Evolutionary conservation across 345 rosid genomes (phyloP).

Genomic region (Eucalyptus fibrosa): DNA sequence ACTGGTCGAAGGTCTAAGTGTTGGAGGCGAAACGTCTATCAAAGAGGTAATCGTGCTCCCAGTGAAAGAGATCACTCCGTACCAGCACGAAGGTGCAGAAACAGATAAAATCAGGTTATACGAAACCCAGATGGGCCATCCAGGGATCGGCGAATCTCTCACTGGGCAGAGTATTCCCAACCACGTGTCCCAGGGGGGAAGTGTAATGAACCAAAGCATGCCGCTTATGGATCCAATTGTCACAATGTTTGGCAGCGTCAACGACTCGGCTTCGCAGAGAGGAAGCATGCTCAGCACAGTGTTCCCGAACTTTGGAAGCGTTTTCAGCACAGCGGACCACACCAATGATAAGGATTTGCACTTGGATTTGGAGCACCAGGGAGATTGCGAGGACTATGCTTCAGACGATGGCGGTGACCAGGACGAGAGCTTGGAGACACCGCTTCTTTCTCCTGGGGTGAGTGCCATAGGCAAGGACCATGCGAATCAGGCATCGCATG

Average conservation of each 20-base stretch:
- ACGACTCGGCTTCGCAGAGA: neutral
- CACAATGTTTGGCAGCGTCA: constrained; percentile 23
- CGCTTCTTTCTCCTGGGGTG: neutral
- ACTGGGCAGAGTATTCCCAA: constrained; percentile 5
- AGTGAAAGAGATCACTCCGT: neutral
- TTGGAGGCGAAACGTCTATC: constrained; percentile 8
- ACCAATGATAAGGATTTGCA: neutral
- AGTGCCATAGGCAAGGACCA: neutral
- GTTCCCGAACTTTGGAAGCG: constrained; percentile 6
- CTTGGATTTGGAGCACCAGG: constrained; percentile 8
- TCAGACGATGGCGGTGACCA: neutral
- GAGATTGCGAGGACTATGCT: constrained; percentile 1
- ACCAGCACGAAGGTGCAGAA: neutral
- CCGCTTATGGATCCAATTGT: constrained; percentile 25
- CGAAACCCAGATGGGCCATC: neutral
- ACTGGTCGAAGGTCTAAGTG: constrained; percentile 25
- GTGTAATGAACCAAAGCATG: neutral
- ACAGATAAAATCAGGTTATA: constrained; percentile 1
- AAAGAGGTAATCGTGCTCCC: constrained; percentile 19
- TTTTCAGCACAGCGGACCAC: neutral
- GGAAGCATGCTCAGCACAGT: constrained; percentile 2
- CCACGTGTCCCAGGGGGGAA: constrained; percentile 4
- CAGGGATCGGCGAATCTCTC: constrained; percentile 10
- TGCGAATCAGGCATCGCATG: neutral
- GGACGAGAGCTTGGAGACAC: constrained; percentile 8